Conservation (phyloP, 805 yeast species). For the Wickerhamomyces kurtzmanii region DNA sequence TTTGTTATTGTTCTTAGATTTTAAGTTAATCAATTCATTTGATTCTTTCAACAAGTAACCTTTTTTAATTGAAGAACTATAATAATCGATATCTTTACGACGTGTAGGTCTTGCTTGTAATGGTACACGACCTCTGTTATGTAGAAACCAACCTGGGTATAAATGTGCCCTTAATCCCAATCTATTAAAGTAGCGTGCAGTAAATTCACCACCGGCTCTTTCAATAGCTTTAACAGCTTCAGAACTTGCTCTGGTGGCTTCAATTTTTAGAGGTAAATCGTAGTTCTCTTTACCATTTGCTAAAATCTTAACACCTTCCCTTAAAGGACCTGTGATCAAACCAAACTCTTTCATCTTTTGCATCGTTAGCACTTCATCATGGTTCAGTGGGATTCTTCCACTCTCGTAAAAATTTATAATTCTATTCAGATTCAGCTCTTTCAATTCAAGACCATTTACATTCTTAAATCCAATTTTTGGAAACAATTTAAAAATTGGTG, state of each 20-base stretch:
- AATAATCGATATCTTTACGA: constrained; percentile 71
- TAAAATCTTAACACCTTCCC: constrained; percentile 75
- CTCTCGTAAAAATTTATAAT: constrained; percentile 62
- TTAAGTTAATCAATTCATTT: constrained; percentile 16
- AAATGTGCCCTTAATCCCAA: constrained; percentile 69
- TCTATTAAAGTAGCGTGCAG: constrained; percentile 60
- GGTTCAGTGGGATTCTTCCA: constrained; percentile 50
- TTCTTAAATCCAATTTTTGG: constrained; percentile 86
- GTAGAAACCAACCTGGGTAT: constrained; percentile 59
- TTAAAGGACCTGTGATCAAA: constrained; percentile 57
- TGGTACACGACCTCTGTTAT: constrained; percentile 73
- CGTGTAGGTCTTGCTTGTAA: constrained; percentile 78
- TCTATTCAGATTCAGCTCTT: constrained; percentile 54
- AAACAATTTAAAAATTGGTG: constrained; percentile 75
- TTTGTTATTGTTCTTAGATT: constrained; percentile 12
- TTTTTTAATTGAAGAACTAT: constrained; percentile 58
- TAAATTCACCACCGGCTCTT: constrained; percentile 60
- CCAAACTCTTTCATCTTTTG: constrained; percentile 69
- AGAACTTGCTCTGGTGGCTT: constrained; percentile 73
- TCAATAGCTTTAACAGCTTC: constrained; percentile 71
- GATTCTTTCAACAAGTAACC: constrained; percentile 57
- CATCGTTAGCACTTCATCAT: constrained; percentile 64
- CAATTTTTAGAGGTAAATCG: constrained; percentile 60
- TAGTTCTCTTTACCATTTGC: constrained; percentile 48
- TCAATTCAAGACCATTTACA: constrained; percentile 40